Conservation (phyloP, 2,329 filamentous ascomycete species). For the Pseudocercospora pini-densiflorae region DNA sequence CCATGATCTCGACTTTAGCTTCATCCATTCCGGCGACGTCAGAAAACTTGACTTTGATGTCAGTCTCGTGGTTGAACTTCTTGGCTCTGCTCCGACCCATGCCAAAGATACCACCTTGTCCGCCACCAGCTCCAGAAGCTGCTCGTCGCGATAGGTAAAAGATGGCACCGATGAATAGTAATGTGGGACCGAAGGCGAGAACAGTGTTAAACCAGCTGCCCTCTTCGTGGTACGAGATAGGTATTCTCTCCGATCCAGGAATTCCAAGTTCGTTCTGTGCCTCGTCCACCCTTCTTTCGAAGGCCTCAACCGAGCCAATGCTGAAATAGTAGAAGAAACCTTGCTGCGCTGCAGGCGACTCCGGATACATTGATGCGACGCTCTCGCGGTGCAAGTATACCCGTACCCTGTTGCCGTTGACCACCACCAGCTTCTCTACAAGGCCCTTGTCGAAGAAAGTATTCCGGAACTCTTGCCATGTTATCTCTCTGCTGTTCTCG, state of each 20-base stretch:
- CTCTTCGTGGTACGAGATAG: slow-evolving; percentile 83
- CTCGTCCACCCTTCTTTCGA: slow-evolving; percentile 85
- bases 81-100: slow-evolving; percentile 96
- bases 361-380: slow-evolving; percentile 72
- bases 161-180: slow-evolving; percentile 82
- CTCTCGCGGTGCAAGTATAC: slow-evolving; percentile 81
- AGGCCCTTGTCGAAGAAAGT: slow-evolving; percentile 96
- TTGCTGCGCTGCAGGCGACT: slow-evolving; percentile 69
- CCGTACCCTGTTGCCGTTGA: slow-evolving; percentile 76
- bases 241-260: slow-evolving; percentile 84
- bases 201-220: slow-evolving; percentile 73
- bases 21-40: slow-evolving; percentile 99
- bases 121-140: slow-evolving; percentile 64
- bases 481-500: slow-evolving; percentile 78
- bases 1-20: slow-evolving; percentile 98
- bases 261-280: slow-evolving; percentile 88
- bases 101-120: slow-evolving; percentile 82
- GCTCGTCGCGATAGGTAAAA: slow-evolving; percentile 80
- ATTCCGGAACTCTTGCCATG: slow-evolving; percentile 94
- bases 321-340: slow-evolving; percentile 90
- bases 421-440: slow-evolving; percentile 86
- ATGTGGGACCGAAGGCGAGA: slow-evolving; percentile 81
- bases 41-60: slow-evolving; percentile 94
- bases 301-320: slow-evolving; percentile 91
- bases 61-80: slow-evolving; percentile 95